A percentile compares a stretch with the other conserved stretches of the same genome.
phyloP scores from a whole-genome alignment of 768 basidiomycete species.

The Tulasnella sp. region DNA sequence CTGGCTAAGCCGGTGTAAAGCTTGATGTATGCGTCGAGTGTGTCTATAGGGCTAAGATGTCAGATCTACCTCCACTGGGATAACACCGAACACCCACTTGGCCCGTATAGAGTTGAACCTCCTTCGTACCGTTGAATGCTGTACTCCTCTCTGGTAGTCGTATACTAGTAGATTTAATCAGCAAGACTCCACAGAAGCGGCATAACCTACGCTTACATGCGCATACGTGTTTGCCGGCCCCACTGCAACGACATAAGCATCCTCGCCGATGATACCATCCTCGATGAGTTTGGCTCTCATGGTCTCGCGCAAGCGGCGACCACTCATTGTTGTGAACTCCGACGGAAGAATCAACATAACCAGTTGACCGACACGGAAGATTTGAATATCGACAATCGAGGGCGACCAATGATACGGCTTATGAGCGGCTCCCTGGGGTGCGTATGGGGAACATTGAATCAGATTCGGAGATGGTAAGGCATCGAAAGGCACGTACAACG shows the following conservation, averaged over 20 bases:
- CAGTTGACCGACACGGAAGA: conserved; percentile 67
- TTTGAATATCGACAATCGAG: conserved; percentile 64
- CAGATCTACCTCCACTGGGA: not conserved
- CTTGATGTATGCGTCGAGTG: conserved; percentile 73
- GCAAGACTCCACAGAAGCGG: conserved; percentile 27
- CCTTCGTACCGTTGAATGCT: conserved; percentile 71
- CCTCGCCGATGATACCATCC: conserved; percentile 50
- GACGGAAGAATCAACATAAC: conserved; percentile 70
- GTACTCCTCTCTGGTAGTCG: conserved; percentile 63
- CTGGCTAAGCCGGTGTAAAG: conserved; percentile 61
- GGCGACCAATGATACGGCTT: conserved; percentile 69
- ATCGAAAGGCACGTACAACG: conserved; percentile 39
- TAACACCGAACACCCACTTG: conserved; percentile 41
- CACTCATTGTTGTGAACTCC: conserved; percentile 77
- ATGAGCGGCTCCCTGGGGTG: conserved; percentile 51
- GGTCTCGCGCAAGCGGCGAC: conserved; percentile 63
- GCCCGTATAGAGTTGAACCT: conserved; percentile 70
- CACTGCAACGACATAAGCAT: conserved; percentile 68
- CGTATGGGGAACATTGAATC: not conserved
- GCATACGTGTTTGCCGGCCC: conserved; percentile 78
- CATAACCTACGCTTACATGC: conserved; percentile 36
- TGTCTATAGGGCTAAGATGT: conserved; percentile 37
- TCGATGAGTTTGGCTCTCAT: conserved; percentile 58
- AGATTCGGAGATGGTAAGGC: not conserved
- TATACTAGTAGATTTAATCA: not conserved